phyloP scores from a whole-genome alignment of 345 rosid genomes.

The Murraya koenigii region DNA sequence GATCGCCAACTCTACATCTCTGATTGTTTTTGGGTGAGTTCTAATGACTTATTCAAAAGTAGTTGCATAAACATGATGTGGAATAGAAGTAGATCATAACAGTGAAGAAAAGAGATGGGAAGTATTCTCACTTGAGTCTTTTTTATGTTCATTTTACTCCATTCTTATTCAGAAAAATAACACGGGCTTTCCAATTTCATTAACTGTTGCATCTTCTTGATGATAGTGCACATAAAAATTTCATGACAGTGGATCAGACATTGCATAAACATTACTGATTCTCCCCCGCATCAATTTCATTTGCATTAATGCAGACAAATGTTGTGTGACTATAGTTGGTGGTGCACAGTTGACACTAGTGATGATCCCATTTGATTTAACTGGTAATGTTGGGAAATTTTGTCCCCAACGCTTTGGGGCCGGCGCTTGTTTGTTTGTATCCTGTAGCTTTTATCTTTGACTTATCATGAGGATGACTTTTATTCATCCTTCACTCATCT shows the following conservation, averaged over 20 bases:
- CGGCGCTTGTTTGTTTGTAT: not conserved
- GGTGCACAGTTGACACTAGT: not conserved
- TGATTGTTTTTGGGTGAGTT: slow-evolving; percentile 78
- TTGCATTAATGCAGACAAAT: not conserved
- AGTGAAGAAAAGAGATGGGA: not conserved
- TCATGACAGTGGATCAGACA: not conserved
- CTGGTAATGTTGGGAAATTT: not conserved
- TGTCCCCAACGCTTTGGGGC: not conserved
- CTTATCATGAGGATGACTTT: not conserved
- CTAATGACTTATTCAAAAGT: slow-evolving; percentile 1
- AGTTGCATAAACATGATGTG: not conserved
- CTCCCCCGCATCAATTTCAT: not conserved
- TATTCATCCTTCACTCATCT: not conserved
- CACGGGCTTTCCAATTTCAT: not conserved
- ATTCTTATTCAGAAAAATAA: not conserved
- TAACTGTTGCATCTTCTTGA: not conserved
- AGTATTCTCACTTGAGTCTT: not conserved
- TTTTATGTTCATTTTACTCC: not conserved
- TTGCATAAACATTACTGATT: not conserved
- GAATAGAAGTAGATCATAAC: not conserved
- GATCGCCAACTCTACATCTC: slow-evolving; percentile 79
- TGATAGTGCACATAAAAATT: not conserved
- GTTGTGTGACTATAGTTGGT: not conserved
- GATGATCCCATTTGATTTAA: not conserved
- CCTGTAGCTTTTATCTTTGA: not conserved